Conservation (phyloP, 257 asterid genomes). For the Gynochthodes officinalis region DNA sequence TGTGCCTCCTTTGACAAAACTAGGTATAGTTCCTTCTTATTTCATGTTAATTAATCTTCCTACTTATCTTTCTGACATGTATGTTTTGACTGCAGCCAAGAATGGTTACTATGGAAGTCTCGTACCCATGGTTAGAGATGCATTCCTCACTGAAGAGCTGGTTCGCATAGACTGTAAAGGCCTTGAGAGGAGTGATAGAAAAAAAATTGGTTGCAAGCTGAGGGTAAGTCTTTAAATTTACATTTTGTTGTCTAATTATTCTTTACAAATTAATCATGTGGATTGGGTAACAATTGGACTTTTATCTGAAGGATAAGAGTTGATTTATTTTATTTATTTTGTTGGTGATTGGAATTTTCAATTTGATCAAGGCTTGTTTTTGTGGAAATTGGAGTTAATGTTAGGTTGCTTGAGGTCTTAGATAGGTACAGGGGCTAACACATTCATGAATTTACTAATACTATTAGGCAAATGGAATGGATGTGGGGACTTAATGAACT, state of each 20-base stretch:
- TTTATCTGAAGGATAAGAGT: not conserved
- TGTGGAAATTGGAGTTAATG: not conserved
- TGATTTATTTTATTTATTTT: not conserved
- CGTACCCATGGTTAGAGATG: constrained; percentile 87
- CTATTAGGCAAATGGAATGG: not conserved
- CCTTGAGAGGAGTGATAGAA: constrained; percentile 80
- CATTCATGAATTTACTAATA: no score
- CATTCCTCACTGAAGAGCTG: constrained; percentile 74
- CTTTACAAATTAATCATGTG: not conserved
- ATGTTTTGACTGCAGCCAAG: constrained; percentile 52
- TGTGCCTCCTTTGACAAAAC: constrained; percentile 68
- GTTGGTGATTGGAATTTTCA: not conserved
- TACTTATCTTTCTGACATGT: constrained; percentile 6
- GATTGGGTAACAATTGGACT: not conserved
- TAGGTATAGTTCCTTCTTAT: constrained; percentile 45
- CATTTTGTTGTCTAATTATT: not conserved
- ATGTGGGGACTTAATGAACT: not conserved
- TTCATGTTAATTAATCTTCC: constrained; percentile 7
- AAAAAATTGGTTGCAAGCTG: constrained; percentile 88
- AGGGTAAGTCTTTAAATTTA: constrained; percentile 38
- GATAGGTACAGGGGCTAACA: not conserved
- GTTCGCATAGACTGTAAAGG: constrained; percentile 83
- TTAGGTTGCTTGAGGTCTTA: not conserved
- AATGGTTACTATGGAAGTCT: constrained; percentile 93
- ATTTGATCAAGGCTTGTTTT: not conserved